Conservation (phyloP, 345 rosid genomes). For the Nasturtium officinale region DNA sequence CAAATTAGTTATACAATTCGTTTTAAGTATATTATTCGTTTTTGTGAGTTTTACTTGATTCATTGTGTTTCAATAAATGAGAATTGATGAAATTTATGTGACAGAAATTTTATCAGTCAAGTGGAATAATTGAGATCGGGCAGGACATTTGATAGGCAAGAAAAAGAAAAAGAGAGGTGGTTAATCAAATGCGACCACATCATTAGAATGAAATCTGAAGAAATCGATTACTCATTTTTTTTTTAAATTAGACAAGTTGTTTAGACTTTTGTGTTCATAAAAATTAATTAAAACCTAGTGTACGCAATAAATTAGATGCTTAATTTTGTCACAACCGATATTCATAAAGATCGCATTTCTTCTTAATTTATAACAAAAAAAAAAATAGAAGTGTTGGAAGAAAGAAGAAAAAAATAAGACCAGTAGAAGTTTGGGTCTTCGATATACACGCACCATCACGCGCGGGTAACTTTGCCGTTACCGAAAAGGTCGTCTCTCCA, state of each 20-base stretch:
- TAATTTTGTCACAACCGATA: neutral
- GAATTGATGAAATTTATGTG: conserved; percentile 27
- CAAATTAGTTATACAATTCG: neutral
- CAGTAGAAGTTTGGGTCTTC: neutral
- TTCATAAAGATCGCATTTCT: conserved; percentile 1
- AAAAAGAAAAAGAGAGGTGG: neutral
- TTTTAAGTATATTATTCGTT: conserved; percentile 1
- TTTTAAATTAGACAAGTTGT: conserved; percentile 7
- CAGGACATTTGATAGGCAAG: conserved; percentile 12
- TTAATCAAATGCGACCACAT: conserved; percentile 32
- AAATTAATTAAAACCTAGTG: neutral
- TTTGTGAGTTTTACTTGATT: neutral
- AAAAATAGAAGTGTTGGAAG: neutral
- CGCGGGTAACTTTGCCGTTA: conserved; percentile 39
- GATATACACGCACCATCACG: conserved; percentile 2
- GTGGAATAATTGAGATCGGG: conserved; percentile 18
- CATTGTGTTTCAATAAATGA: conserved; percentile 17
- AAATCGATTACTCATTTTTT: conserved; percentile 16
- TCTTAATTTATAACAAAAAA: conserved; percentile 9
- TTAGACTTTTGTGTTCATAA: neutral
- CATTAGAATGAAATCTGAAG: conserved; percentile 25
- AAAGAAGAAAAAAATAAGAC: neutral
- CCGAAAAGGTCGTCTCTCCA: conserved; percentile 18
- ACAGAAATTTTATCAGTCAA: conserved; percentile 14
- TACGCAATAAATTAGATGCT: neutral